Evolutionary conservation across 305 asterid species (phyloP), one percentile per base, ranked within the genome.

Genomic region (Stenogyne calaminthoides): DNA sequence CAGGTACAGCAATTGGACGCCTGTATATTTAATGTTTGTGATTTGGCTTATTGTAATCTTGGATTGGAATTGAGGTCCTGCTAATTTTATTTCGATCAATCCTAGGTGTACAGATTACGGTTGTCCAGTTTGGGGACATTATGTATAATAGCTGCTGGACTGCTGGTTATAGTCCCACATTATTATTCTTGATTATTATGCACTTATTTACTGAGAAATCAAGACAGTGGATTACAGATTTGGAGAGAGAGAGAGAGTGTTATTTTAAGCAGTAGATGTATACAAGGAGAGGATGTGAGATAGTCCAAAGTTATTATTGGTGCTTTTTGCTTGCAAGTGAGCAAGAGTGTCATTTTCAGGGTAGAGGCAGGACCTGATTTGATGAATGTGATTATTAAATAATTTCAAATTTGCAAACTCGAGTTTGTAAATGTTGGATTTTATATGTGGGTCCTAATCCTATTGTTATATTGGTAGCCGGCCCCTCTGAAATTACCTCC

Each of bases 201-300:
- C 16, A 19, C 15, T 22, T 22, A 22, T 25, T 25, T 25, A 2
- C 22, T 49, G 56, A 49, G 22, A 49, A 49, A 15, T 49, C 56
- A 49, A 49, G 56, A 15, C 9, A 49, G 16, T 49, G 2, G 42
- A 29, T 11, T 12, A 11, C 37, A 58, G 39, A 57, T 25, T 27
- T 32, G 20, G n/a, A 39, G 32, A 60, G 6, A 3, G 52, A 16
- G 57, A 27, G n/a, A n/a, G n/a, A n/a, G n/a, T 18, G 18, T 55
- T 55, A 55, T 20, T 20, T 11, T 37, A 65, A 49, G 34, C n/a
- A 46, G 74, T 57, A 72, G 84, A 77, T 74, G 76, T 25, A 34
- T 70, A 67, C 80, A 74, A 82, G 84, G 77, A 63, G 58, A n/a
- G n/a, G n/a, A n/a, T n/a, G n/a, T n/a, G n/a, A n/a, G n/a, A 77